Conservation (phyloP, 148 eudicot genomes). For the Rheum nobile region DNA sequence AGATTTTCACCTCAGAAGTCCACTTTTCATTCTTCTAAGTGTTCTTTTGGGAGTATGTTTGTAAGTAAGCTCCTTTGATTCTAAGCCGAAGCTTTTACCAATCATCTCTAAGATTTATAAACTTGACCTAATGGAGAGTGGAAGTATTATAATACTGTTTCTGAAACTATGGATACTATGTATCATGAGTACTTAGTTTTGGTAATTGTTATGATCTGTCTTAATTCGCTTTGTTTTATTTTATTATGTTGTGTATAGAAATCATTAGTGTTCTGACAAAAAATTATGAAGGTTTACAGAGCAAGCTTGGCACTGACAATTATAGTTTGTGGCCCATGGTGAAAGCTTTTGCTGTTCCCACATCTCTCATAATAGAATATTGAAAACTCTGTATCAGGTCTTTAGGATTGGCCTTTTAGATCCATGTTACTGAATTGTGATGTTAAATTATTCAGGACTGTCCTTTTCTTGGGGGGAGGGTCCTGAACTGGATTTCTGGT, state of each 20-base stretch:
- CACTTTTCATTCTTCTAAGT: slow-evolving; percentile 33
- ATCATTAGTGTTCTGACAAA: not conserved
- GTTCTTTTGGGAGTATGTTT: slow-evolving; percentile 19
- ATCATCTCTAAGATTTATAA: not conserved
- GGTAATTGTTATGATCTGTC: not conserved
- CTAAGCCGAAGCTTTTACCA: not conserved
- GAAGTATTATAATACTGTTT: not conserved
- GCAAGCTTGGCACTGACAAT: not conserved
- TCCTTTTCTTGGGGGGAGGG: not conserved
- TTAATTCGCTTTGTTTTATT: not conserved
- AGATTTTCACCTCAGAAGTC: slow-evolving; percentile 51
- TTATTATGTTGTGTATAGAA: not conserved
- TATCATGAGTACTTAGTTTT: not conserved
- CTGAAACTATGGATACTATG: not conserved
- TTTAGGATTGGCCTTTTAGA: not conserved
- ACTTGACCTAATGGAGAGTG: not conserved
- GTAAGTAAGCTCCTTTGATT: slow-evolving; percentile 41
- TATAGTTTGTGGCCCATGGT: not conserved
- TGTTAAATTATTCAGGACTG: not conserved
- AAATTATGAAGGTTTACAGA: not conserved
- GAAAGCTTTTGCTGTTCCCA: not conserved
- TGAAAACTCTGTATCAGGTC: not conserved
- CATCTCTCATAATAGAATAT: not conserved
- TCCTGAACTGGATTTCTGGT: not conserved
- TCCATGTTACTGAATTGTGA: not conserved